Percentiles rank a stretch among this genome's conserved stretches.
These are phyloP conservation scores for Edaphochlamys debaryana DNA, from an alignment of 139 green algal genomes.

Conservation along the genomic window DNA sequence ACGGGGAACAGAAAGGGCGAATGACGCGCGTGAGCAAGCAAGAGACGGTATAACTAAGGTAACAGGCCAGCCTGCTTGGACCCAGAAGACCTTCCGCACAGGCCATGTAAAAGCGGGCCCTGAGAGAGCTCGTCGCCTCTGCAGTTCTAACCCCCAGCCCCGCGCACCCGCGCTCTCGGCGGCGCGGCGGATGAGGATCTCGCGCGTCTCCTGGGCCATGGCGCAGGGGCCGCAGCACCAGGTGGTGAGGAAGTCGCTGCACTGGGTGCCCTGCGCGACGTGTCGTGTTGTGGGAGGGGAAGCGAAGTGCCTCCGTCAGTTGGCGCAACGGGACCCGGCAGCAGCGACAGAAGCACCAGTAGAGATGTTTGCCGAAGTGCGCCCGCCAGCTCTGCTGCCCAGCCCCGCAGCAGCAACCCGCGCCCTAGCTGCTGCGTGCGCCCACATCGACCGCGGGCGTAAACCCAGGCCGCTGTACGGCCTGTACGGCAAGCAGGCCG, in stretches of 20 bases:
- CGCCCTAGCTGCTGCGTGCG: not conserved
- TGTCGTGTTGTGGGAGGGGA: not conserved
- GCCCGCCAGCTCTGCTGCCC: too few relatives aligned
- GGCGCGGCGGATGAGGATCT: slow-evolving; percentile 8
- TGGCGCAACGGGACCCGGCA: not conserved
- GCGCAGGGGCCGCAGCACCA: slow-evolving; percentile 41
- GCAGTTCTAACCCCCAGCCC: not conserved
- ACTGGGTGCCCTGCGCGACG: slow-evolving; percentile 5
- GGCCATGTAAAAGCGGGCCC: too few relatives aligned
- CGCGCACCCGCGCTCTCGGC: not conserved
- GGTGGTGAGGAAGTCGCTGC: slow-evolving; percentile 9
- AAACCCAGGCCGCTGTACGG: too few relatives aligned
- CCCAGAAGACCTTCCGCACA: too few relatives aligned
- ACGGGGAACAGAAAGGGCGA: not conserved
- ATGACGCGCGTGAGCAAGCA: too few relatives aligned
- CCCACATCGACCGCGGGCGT: not conserved
- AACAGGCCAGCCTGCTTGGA: too few relatives aligned
- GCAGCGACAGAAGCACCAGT: too few relatives aligned
- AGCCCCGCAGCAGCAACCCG: not conserved
- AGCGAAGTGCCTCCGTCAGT: not conserved
- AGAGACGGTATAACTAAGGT: too few relatives aligned
- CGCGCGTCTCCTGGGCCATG: slow-evolving; percentile 27
- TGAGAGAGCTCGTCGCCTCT: too few relatives aligned
- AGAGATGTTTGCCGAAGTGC: not conserved
- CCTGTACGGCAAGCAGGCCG: too few relatives aligned